Evolutionary conservation across 768 basidiomycete genomes (phyloP), one percentile per base, ranked within the genome.

Genomic region (Suillus occidentalis): DNA sequence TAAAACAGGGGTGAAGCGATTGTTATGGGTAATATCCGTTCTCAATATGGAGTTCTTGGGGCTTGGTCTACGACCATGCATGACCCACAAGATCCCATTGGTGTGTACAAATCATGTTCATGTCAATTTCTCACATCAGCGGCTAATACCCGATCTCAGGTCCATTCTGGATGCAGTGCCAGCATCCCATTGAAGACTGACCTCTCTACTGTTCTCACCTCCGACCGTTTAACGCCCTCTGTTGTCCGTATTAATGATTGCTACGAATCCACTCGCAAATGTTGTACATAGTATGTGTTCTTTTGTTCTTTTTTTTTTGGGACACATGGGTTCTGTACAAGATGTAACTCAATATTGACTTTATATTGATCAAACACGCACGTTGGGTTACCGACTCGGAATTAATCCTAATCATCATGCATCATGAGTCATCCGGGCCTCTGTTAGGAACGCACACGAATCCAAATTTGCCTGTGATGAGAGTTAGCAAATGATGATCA

Each of bases 21-120:
- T 25, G 87, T 89, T 63, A 65, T 90, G 16, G 89, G 90, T 18
- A 84, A 81, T 1, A 68, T 88, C 20, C 82, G 86, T 18, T 89
- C 89, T 4, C 75, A 75, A 9, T 87, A 77, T 72, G 89, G 90
- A 20, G 80, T 87, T 2, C 70, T 91, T 8, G 90, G 83, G 8
- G 50, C 76, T 10, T 84, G 84, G 83, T 84, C 84, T 7, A 85
- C 84, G 2, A 69, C 80, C 7, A 75, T 78, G 31, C 83, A 84
- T 59, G 81, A 85, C n/a, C 56, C 60, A 4, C 74, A 78, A 39
- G 83, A 85, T 68, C 83, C 83, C 0, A 77, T 85, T 49, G 84
- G 83, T 84, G 12, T 34, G 72, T 42, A 36, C 28, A 6, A 22
- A 16, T 14, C 22, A 36, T 42, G 6, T 9, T 52, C 18, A 4